phyloP scores from a whole-genome alignment of 225 moss, liverwort and hornwort genomes.

The Physcomitrium patens region DNA sequence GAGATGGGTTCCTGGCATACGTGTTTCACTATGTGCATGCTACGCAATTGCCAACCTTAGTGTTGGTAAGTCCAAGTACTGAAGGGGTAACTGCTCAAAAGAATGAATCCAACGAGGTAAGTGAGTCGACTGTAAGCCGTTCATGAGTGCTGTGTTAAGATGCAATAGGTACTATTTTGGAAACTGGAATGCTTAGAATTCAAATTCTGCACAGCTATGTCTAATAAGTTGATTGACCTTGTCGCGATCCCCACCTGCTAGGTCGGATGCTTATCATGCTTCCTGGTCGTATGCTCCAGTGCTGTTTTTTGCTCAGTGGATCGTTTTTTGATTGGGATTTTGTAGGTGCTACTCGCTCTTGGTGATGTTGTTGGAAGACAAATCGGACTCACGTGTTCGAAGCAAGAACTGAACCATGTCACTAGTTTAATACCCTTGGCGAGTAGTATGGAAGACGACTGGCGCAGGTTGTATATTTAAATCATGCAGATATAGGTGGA shows the following conservation, averaged over 20 bases:
- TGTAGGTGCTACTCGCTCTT: conserved; percentile 47
- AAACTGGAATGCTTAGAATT: not conserved
- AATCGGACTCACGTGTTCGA: conserved; percentile 39
- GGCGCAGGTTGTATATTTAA: conserved; percentile 68
- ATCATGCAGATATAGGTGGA: conserved; percentile 8
- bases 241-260: not conserved
- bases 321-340: conserved; percentile 22
- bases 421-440: conserved; percentile 25
- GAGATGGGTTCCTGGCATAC: conserved; percentile 55
- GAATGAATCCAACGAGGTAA: conserved; percentile 43
- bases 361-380: conserved; percentile 47
- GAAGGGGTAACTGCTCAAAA: conserved; percentile 32
- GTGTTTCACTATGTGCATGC: conserved; percentile 60
- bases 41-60: conserved; percentile 48
- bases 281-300: not conserved
- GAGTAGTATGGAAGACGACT: conserved; percentile 53
- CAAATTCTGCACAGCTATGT: not conserved
- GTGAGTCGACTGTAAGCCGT: not conserved
- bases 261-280: conserved; percentile 5
- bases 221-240: not conserved
- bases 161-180: not conserved
- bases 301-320: conserved; percentile 1
- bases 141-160: not conserved
- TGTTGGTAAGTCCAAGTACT: conserved; percentile 50
- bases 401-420: conserved; percentile 37